These are phyloP conservation scores for Dunaliella sp. DNA, from an alignment of 139 green algal genomes.

Conservation along the genomic window DNA sequence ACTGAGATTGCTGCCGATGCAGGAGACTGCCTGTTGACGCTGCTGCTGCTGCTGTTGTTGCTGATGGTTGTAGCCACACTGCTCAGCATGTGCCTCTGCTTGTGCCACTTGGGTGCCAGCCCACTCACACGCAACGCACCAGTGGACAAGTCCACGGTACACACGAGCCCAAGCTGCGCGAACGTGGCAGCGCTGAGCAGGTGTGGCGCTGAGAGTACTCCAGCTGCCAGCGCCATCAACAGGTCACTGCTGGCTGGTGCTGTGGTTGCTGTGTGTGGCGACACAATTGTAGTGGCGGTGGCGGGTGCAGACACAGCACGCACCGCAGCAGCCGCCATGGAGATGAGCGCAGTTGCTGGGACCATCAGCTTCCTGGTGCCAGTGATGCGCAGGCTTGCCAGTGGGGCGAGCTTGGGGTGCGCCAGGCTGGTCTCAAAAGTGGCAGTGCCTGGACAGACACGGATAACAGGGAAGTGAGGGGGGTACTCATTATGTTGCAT, in stretches of 20 bases:
- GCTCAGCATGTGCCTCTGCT: neutral
- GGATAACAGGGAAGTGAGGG: too few species aligned
- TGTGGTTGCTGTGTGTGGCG: neutral
- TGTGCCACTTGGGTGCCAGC: neutral
- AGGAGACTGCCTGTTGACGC: neutral
- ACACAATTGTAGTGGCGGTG: too few species aligned
- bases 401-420: slow-evolving; percentile 25
- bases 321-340: slow-evolving; percentile 40
- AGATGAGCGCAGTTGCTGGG: slow-evolving; percentile 43
- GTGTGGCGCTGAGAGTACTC: slow-evolving; percentile 20
- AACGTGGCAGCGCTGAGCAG: neutral
- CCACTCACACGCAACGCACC: neutral
- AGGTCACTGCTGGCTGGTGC: neutral
- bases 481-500: too few species aligned
- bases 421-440: slow-evolving; percentile 8
- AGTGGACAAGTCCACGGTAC: neutral
- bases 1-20: neutral
- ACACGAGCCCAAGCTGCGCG: neutral
- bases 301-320: slow-evolving; percentile 22
- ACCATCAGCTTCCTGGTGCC: slow-evolving; percentile 21
- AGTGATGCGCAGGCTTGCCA: slow-evolving; percentile 41
- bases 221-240: slow-evolving; percentile 30
- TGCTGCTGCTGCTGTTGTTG: neutral
- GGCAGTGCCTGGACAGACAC: too few species aligned
- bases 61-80: neutral